Percentiles rank a stretch among this genome's conserved stretches.
These are phyloP conservation scores for Epichloe brachyelytri DNA, from an alignment of 2,329 filamentous ascomycete genomes.

Conservation along the genomic window DNA sequence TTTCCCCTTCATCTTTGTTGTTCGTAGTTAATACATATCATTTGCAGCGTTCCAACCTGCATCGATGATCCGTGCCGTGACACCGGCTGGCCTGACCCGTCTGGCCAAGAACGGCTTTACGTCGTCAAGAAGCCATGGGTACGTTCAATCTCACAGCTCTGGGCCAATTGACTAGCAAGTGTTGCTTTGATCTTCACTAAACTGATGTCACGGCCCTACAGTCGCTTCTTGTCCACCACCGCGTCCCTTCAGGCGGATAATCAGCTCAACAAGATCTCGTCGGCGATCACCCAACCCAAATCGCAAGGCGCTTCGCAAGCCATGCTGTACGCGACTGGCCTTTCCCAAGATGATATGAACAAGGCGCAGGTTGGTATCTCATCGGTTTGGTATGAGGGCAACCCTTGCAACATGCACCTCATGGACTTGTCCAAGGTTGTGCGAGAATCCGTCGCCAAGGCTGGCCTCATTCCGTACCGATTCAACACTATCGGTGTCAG, in stretches of 20 bases:
- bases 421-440: slow-evolving; percentile 77
- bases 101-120: slow-evolving; percentile 8
- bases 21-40: no score
- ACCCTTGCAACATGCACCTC: slow-evolving; percentile 98
- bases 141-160: background rate
- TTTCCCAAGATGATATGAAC: slow-evolving; percentile 76
- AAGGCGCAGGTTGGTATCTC: slow-evolving; percentile 98
- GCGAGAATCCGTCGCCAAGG: slow-evolving; percentile 45
- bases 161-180: no score
- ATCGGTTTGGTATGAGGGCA: slow-evolving; percentile 95
- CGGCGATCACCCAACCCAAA: slow-evolving; percentile 86
- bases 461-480: slow-evolving; percentile 81
- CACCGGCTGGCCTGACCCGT: slow-evolving; percentile 4
- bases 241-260: slow-evolving; percentile 34
- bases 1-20: no score
- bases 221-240: slow-evolving; percentile 39
- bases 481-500: slow-evolving; percentile 99
- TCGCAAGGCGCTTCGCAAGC: slow-evolving; percentile 97
- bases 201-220: slow-evolving; percentile 12
- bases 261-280: slow-evolving; percentile 72
- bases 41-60: no score
- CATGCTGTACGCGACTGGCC: slow-evolving; percentile 93
- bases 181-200: background rate
- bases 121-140: slow-evolving; percentile 9
- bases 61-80: no score